Evolutionary conservation across 1,139 yeast genomes (phyloP).

Genomic region (Saccharomyces hybrid): DNA sequence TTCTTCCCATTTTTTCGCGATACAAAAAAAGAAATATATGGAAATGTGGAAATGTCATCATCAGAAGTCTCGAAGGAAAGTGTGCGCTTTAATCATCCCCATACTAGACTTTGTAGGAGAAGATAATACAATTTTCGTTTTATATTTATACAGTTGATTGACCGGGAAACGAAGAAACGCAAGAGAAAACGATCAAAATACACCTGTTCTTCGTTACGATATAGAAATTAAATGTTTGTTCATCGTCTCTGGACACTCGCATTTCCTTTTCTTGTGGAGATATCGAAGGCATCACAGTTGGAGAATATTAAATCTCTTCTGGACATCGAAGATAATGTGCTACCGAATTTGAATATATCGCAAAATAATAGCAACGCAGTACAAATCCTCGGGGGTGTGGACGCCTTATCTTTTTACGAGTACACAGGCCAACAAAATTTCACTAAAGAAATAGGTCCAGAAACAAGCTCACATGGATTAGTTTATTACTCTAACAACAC

Average conservation of each 20-base stretch:
- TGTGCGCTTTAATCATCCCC: not conserved
- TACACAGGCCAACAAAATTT: slow-evolving; percentile 46
- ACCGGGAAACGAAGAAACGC: not conserved
- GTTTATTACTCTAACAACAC: slow-evolving; percentile 27
- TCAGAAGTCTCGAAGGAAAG: not conserved
- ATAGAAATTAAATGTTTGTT: slow-evolving; percentile 4
- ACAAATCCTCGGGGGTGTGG: slow-evolving; percentile 59
- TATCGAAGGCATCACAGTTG: slow-evolving; percentile 12
- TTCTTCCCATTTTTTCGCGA: not conserved
- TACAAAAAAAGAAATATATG: not conserved
- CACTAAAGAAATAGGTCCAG: slow-evolving; percentile 22
- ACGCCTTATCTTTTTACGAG: slow-evolving; percentile 50
- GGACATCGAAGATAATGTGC: slow-evolving; percentile 7
- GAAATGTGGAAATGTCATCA: not conserved
- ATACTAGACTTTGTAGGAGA: not conserved
- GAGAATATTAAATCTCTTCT: slow-evolving; percentile 11
- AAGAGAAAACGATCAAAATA: not conserved
- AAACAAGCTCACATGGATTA: slow-evolving; percentile 17
- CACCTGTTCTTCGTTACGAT: not conserved
- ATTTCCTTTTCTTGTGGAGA: slow-evolving; percentile 1
- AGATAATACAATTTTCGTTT: not conserved
- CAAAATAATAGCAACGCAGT: slow-evolving; percentile 36
- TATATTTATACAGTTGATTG: not conserved
- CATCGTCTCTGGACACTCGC: slow-evolving; percentile 3
- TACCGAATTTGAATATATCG: slow-evolving; percentile 16